A percentile compares a stretch with the other conserved stretches of the same genome.
phyloP scores from a whole-genome alignment of 225 moss, liverwort and hornwort genomes.

The Climacium dendroides region DNA sequence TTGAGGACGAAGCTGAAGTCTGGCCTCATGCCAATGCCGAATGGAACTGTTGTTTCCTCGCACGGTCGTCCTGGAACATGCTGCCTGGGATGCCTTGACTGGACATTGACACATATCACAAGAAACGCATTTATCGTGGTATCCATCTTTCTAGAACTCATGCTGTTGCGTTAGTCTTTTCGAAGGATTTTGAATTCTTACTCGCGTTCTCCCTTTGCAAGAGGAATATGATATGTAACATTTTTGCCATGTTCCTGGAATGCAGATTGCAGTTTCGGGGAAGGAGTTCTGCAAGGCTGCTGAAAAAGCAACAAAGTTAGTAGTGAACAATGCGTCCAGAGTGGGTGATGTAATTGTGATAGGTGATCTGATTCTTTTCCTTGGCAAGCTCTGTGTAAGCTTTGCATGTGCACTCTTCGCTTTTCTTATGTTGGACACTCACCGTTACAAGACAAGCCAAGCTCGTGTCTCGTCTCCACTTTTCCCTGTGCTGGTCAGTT shows the following conservation, averaged over 20 bases:
- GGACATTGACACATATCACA: conserved; percentile 67
- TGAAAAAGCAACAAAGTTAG: conserved; percentile 54
- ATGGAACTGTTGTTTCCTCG: conserved; percentile 56
- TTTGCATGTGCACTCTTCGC: conserved; percentile 51
- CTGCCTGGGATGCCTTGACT: conserved; percentile 81
- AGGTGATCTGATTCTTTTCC: conserved; percentile 59
- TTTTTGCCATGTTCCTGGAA: no score
- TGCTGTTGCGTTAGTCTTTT: rapidly evolving
- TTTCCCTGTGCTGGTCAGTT: conserved; percentile 68
- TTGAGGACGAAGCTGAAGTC: conserved; percentile 40
- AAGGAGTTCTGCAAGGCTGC: conserved; percentile 74
- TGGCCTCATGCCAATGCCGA: conserved; percentile 47
- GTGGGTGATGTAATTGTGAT: conserved; percentile 62
- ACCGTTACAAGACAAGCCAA: conserved; percentile 53
- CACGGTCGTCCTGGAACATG: conserved; percentile 65
- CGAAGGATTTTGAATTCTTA: rapidly evolving
- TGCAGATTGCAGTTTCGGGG: conserved; percentile 82
- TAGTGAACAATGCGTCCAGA: conserved; percentile 40
- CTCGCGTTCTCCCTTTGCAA: no score
- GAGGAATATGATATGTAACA: no score
- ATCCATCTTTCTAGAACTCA: rapidly evolving
- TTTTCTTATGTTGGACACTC: conserved; percentile 80
- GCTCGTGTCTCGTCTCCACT: conserved; percentile 77
- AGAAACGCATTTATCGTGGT: conserved; percentile 78
- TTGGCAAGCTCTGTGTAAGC: conserved; percentile 71